These are phyloP conservation scores for Cordyceps farinosa DNA, from an alignment of 2,329 filamentous ascomycete species.

Conservation along the genomic window DNA sequence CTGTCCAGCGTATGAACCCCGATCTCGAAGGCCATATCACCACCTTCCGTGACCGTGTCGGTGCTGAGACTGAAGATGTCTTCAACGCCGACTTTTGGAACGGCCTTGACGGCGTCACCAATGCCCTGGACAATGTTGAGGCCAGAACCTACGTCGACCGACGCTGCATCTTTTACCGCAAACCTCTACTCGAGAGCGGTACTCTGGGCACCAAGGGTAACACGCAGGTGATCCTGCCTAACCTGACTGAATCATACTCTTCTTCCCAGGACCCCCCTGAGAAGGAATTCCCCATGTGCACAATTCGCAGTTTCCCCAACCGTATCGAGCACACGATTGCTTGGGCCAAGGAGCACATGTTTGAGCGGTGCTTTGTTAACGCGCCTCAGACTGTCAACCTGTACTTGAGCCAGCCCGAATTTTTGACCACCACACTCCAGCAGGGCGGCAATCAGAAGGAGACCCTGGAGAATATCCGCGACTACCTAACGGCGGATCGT, in stretches of 20 bases:
- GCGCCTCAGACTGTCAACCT: conserved; percentile 92
- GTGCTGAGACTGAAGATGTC: conserved; percentile 84
- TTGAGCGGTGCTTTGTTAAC: conserved; percentile 90
- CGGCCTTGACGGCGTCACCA: conserved; percentile 84
- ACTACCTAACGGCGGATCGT: conserved; percentile 88
- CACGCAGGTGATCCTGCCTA: conserved; percentile 89
- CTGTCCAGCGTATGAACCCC: conserved; percentile 94
- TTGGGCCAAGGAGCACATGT: conserved; percentile 87
- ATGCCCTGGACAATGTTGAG: conserved; percentile 95
- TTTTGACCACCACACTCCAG: conserved; percentile 80
- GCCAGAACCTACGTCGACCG: conserved; percentile 94
- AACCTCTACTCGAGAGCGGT: conserved; percentile 91
- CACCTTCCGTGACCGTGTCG: conserved; percentile 83
- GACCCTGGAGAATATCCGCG: conserved; percentile 83
- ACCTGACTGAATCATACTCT: conserved; percentile 93
- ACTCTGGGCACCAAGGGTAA: conserved; percentile 99
- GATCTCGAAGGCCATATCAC: conserved; percentile 83
- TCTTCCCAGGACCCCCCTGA: conserved; percentile 93
- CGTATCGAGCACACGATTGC: conserved; percentile 98
- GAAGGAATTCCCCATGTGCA: conserved; percentile 99
- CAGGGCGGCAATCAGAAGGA: conserved; percentile 94
- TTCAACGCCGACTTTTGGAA: conserved; percentile 96
- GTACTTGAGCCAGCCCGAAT: conserved; percentile 88
- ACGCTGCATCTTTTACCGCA: conserved; percentile 96
- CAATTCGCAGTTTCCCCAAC: conserved; percentile 94